phyloP scores from a whole-genome alignment of 2,329 filamentous ascomycete species.

The Knufia petricola region DNA sequence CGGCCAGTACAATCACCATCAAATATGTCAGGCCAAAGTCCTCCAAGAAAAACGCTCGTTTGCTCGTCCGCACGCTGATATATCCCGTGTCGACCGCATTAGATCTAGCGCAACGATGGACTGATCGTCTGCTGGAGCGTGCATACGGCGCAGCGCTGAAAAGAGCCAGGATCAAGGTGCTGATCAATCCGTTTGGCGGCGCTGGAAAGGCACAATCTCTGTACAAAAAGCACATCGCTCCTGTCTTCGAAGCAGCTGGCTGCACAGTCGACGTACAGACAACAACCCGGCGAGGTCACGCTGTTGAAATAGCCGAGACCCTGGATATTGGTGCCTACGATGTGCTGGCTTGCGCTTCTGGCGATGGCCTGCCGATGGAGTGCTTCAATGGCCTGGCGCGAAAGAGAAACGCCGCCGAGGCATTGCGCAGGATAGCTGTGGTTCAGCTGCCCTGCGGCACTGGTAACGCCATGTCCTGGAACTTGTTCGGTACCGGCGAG shows the following conservation, averaged over 20 bases:
- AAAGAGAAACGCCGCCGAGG: constrained; percentile 62
- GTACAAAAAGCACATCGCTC: constrained; percentile 66
- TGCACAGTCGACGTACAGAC: constrained; percentile 65
- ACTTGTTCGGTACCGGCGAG: constrained; percentile 71
- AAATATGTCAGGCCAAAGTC: constrained; percentile 57
- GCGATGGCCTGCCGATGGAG: constrained; percentile 84
- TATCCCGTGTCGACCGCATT: constrained; percentile 49
- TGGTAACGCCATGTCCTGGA: constrained; percentile 88
- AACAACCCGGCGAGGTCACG: constrained; percentile 67
- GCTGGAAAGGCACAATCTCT: constrained; percentile 64
- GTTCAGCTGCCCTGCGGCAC: constrained; percentile 85
- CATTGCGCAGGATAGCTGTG: constrained; percentile 68
- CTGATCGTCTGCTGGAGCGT: constrained; percentile 52
- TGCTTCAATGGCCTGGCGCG: constrained; percentile 86
- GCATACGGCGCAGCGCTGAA: constrained; percentile 62
- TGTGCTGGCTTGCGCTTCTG: constrained; percentile 78
- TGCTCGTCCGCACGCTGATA: constrained; percentile 53
- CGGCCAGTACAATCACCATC: constrained; percentile 54
- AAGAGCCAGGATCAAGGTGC: constrained; percentile 70
- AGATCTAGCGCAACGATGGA: constrained; percentile 45
- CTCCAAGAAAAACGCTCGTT: constrained; percentile 39
- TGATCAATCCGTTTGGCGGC: constrained; percentile 86
- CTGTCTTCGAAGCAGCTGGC: constrained; percentile 70
- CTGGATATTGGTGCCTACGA: constrained; percentile 75
- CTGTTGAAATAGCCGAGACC: constrained; percentile 62